Evolutionary conservation across 2,329 filamentous ascomycete species (phyloP), one percentile per base, ranked within the genome.

Genomic region (Remersonia thermophila): DNA sequence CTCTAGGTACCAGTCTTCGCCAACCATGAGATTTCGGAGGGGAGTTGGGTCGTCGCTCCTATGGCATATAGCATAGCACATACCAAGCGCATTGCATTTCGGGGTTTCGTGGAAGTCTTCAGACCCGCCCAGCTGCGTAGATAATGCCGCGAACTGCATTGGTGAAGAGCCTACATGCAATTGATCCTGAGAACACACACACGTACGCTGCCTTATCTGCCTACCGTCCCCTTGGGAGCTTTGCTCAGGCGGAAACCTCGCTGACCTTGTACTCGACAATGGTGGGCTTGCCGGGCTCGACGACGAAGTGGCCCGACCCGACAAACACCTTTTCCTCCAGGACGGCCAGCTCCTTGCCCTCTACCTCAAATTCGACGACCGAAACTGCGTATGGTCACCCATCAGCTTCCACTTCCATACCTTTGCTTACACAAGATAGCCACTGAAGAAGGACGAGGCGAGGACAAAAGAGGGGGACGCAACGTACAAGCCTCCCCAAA

Each of bases 261-360:
- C 60, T 63, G 38, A 65, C 58, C 48, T 61, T 62, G 47, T 65
- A 66, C 53, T 65, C 62, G 9, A 66, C 60, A 14, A 56, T 45
- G 6, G 53, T 39, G 10, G 55, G 50, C 50, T 61, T 54, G 15
- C 58, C 61, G 3, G 44, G 35, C 44, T 60, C 55, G n/a, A 63
- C n/a, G 9, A 63, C 44, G 40, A 66, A 65, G 23, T 56, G 50
- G 13, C 62, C 62, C 30, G 57, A 53, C 3, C 49, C 60, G 23
- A 65, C 60, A 43, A 52, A 66, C 4, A 60, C 47, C 47, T 60
- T 62, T 37, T 54, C 35, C 44, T 60, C 55, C n/a, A 66, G 40
- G 3, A 36, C 50, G 37, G 51, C 53, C 36, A 65, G 50, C 30
- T 48, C 48, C 3, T 51, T 45, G 33, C 45, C 41, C 16, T 57